Percentiles rank a stretch among this genome's conserved stretches.
phyloP scores from a whole-genome alignment of 2,329 filamentous ascomycete genomes.

The Fusarium sp. region DNA sequence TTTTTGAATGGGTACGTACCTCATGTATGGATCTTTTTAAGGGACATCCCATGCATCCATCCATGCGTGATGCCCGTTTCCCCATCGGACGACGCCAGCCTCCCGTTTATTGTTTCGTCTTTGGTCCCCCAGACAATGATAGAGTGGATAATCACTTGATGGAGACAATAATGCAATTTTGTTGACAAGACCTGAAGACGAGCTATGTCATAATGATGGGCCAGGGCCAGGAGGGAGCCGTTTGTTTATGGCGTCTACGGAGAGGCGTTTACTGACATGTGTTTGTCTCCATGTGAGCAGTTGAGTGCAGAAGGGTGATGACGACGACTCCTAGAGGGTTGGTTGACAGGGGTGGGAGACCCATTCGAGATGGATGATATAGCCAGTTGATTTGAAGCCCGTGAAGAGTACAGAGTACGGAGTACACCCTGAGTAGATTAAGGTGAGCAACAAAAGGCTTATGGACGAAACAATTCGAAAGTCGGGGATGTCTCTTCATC shows the following conservation, averaged over 20 bases:
- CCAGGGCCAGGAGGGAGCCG: conserved; percentile 1
- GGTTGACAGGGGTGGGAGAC: conserved; percentile 11
- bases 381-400: background rate
- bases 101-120: background rate
- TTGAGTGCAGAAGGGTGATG: conserved; percentile 14
- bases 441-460: background rate
- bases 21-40: too few relatives aligned
- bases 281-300: background rate
- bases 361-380: conserved; percentile 1
- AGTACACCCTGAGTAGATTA: background rate
- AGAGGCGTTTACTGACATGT: background rate
- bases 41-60: background rate
- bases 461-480: background rate
- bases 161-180: background rate
- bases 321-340: conserved; percentile 25
- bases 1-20: conserved; percentile 7
- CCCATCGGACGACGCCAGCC: conserved; percentile 15
- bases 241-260: background rate
- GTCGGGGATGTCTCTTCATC: background rate
- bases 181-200: conserved; percentile 1
- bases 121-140: background rate
- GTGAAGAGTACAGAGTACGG: background rate
- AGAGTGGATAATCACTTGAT: background rate
- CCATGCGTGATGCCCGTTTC: background rate
- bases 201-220: conserved; percentile 2